phyloP scores from a whole-genome alignment of 2,329 filamentous ascomycete genomes.

The Lomentospora prolificans region DNA sequence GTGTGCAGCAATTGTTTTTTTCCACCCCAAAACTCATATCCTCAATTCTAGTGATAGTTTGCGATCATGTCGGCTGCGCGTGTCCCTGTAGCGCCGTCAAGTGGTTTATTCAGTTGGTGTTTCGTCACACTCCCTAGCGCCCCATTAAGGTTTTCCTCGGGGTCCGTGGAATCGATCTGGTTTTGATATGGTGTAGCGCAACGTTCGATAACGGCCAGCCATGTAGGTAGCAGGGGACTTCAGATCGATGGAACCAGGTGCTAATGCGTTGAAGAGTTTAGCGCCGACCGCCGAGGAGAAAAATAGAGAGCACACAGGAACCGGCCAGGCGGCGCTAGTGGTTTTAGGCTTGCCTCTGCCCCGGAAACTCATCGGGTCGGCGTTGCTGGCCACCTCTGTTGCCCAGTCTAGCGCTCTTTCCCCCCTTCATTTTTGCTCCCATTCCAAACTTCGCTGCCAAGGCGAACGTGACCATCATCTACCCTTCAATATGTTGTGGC shows the following conservation, averaged over 20 bases:
- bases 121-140: neutral
- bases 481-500: too few relatives aligned
- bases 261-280: neutral
- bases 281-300: neutral
- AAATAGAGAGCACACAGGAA: neutral
- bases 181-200: neutral
- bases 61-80: too few relatives aligned
- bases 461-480: too few relatives aligned
- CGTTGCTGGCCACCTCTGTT: too few relatives aligned
- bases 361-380: neutral
- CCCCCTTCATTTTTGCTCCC: too few relatives aligned
- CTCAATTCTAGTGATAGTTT: too few relatives aligned
- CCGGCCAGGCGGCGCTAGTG: neutral
- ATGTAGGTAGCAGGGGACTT: neutral
- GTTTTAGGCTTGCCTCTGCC: neutral
- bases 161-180: neutral
- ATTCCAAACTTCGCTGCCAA: too few relatives aligned
- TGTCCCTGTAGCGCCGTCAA: too few relatives aligned
- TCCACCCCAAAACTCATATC: too few relatives aligned
- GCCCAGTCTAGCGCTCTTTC: too few relatives aligned
- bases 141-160: neutral
- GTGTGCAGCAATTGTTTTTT: neutral
- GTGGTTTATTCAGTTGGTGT: neutral
- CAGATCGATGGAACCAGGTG: neutral
- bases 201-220: neutral